These are phyloP conservation scores for Prunus mira DNA, from an alignment of 306 rosid species.

Conservation along the genomic window DNA sequence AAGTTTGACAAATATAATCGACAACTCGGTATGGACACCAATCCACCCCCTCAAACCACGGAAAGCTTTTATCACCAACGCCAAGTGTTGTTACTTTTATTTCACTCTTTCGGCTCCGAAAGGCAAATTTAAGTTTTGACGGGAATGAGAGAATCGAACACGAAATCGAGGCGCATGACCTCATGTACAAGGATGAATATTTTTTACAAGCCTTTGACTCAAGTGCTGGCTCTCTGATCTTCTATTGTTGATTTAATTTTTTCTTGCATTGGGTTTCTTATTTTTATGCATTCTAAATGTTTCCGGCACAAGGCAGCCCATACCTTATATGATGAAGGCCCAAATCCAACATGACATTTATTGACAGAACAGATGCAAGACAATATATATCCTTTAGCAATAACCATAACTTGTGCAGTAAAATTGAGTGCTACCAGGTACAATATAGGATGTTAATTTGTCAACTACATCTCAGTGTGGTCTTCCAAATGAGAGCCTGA, in stretches of 20 bases:
- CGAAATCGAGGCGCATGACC: too few species aligned
- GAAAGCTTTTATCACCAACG: background rate
- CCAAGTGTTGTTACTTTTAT: background rate
- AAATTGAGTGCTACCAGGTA: too few species aligned
- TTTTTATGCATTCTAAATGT: background rate
- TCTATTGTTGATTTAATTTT: background rate
- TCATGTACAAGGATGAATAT: too few species aligned
- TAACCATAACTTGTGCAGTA: background rate
- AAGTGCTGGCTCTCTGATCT: background rate
- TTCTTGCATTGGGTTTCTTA: background rate
- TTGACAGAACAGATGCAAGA: background rate
- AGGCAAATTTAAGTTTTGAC: too few species aligned
- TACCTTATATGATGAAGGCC: background rate
- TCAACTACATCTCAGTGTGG: background rate
- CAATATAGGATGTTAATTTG: too few species aligned
- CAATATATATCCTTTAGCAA: background rate
- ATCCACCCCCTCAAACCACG: background rate
- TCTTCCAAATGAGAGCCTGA: constrained; percentile 3
- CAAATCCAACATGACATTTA: background rate
- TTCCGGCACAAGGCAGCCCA: background rate
- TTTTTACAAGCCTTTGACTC: too few species aligned
- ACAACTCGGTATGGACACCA: background rate
- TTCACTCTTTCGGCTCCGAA: background rate
- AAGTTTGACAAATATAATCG: background rate
- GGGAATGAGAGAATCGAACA: too few species aligned